A percentile compares a stretch with the other conserved stretches of the same genome.
These are phyloP conservation scores for Pseudogymnoascus sp. DNA, from an alignment of 2,329 filamentous ascomycete genomes.

Conservation along the genomic window DNA sequence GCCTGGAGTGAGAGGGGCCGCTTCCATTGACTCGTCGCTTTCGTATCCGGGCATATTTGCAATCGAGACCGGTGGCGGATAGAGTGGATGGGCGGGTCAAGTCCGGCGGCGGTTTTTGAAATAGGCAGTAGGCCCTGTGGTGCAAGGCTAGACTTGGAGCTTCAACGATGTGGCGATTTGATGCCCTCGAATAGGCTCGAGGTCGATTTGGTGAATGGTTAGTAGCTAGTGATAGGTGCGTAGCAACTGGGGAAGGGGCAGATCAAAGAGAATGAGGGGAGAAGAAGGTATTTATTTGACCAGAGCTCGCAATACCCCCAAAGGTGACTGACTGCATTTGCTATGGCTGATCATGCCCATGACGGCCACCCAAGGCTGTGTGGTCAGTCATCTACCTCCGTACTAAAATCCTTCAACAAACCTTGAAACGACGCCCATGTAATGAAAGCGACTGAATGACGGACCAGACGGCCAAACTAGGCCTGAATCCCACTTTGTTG, in stretches of 20 bases:
- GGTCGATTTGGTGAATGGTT: neutral
- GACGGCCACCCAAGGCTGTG: neutral
- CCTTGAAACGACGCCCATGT: conserved; percentile 6
- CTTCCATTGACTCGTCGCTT: neutral
- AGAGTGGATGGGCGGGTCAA: neutral
- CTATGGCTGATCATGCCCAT: neutral
- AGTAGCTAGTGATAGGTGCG: neutral
- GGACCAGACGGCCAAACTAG: neutral
- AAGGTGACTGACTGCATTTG: neutral
- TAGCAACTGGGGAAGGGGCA: neutral
- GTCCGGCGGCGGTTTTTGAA: neutral
- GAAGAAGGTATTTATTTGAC: neutral
- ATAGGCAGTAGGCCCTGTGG: no score
- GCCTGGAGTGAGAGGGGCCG: neutral
- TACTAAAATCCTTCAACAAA: neutral
- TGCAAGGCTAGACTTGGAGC: conserved; percentile 1
- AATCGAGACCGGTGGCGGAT: neutral
- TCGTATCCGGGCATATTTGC: conserved; percentile 4
- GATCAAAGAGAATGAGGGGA: neutral
- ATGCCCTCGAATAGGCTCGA: neutral
- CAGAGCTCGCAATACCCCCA: neutral
- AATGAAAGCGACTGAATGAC: neutral
- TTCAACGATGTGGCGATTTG: neutral
- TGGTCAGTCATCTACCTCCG: no score
- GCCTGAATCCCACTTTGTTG: neutral